These are phyloP conservation scores for Suhomyces emberorum DNA, from an alignment of 805 yeast genomes.

Conservation along the genomic window DNA sequence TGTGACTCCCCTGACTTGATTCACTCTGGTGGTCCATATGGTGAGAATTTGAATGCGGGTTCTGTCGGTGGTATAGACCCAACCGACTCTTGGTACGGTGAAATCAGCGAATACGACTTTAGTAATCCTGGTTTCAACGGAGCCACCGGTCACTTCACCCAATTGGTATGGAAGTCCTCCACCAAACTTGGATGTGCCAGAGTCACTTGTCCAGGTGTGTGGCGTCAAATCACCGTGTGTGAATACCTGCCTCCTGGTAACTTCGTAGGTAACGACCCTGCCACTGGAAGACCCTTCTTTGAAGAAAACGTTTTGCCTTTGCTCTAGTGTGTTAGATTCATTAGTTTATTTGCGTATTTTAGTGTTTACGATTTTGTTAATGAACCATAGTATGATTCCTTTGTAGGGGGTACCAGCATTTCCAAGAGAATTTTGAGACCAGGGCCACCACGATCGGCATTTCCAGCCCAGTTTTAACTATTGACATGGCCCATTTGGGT, in stretches of 20 bases:
- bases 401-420: too few relatives aligned
- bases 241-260: slow-evolving; percentile 62
- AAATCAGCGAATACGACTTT: slow-evolving; percentile 55
- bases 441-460: too few relatives aligned
- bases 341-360: too few relatives aligned
- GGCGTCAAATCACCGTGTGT: slow-evolving; percentile 67
- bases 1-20: slow-evolving; percentile 58
- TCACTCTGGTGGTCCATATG: slow-evolving; percentile 66
- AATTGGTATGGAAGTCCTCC: slow-evolving; percentile 65
- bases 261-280: slow-evolving; percentile 31
- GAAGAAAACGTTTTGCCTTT: slow-evolving; percentile 43
- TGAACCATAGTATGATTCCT: too few relatives aligned
- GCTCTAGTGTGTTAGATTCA: too few relatives aligned
- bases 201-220: slow-evolving; percentile 43
- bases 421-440: too few relatives aligned
- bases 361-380: too few relatives aligned
- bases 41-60: slow-evolving; percentile 78
- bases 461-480: too few relatives aligned
- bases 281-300: slow-evolving; percentile 36
- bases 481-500: too few relatives aligned
- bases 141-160: slow-evolving; percentile 76
- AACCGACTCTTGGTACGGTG: slow-evolving; percentile 74
- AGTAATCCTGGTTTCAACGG: slow-evolving; percentile 48
- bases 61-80: slow-evolving; percentile 52
- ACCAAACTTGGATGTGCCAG: slow-evolving; percentile 65